phyloP scores from a whole-genome alignment of 768 basidiomycete species.

The Myochromella boudieri region DNA sequence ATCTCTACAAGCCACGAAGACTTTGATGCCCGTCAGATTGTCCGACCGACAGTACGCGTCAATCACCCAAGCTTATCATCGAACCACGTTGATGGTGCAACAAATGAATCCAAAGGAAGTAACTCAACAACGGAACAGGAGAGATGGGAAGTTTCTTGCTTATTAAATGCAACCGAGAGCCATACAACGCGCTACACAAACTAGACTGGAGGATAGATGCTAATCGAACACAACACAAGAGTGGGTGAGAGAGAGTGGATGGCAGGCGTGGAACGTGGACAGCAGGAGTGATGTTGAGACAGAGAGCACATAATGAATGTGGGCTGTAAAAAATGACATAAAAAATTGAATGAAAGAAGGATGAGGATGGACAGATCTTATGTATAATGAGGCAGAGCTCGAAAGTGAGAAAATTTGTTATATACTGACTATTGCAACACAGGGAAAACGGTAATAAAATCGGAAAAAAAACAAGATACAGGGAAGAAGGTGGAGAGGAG shows the following conservation, averaged over 20 bases:
- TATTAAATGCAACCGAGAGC: conserved; percentile 16
- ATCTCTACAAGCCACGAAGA: too few species aligned
- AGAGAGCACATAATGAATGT: conserved; percentile 2
- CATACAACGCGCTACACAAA: conserved; percentile 31
- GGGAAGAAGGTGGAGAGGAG: conserved; percentile 7
- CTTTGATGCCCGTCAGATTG: too few species aligned
- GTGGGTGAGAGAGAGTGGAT: conserved; percentile 8
- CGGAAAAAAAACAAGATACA: conserved; percentile 20
- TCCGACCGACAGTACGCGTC: too few species aligned
- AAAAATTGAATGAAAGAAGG: conserved; percentile 1
- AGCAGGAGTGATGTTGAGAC: too few species aligned
- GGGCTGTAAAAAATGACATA: background rate
- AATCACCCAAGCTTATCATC: too few species aligned
- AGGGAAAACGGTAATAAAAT: conserved; percentile 11
- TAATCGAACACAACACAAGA: conserved; percentile 23
- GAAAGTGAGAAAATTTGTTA: conserved; percentile 11
- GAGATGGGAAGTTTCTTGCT: conserved; percentile 13
- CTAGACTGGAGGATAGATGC: conserved; percentile 26
- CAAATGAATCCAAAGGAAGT: too few species aligned
- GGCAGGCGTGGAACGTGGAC: too few species aligned
- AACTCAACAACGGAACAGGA: background rate
- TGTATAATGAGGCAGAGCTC: background rate
- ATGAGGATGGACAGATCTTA: background rate
- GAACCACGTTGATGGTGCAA: too few species aligned
- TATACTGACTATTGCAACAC: conserved; percentile 11